Evolutionary conservation across 768 basidiomycete genomes (phyloP), one percentile per base, ranked within the genome.

Genomic region (Candolleomyces efflorescens): DNA sequence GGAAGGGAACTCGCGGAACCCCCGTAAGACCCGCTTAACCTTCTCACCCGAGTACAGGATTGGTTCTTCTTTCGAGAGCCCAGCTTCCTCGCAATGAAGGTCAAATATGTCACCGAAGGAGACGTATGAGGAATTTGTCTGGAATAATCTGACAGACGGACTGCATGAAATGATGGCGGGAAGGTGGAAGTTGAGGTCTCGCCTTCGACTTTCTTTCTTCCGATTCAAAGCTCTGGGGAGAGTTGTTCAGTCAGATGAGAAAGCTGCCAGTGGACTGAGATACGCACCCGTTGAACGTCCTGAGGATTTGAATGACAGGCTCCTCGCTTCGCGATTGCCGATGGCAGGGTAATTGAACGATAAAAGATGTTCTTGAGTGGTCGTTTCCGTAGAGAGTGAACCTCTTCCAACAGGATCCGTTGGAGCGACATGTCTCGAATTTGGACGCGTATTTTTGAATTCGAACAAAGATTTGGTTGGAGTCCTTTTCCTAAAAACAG

Each of bases 81-180:
- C 86, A 36, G 72, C 77, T 56, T 83, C 80, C 58, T 87, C 80
- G 68, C 93, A 95, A 68, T 92, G 89, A 18, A 89, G 83, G 68
- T 99, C 97, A 68, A 91, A 97, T 54, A 99, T 89, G 62, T 99
- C 97, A 41, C 91, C 91, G 38, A 99, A 76, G 0, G 88, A 87
- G 64, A 94, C 79, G 66, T 97, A 95, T 0, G 95, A 97, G 0
- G 89, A 83, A 69, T 98, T 96, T 55, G 87, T 91, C 69, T 97
- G 93, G 56, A 96, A 82, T 43, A 99, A 74, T 39, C 97, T 89
- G 44, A 94, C 80, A 56, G 75, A 83, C 0, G 92, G 89, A 51
- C 90, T 90, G 63, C 87, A 89, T 0, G 94, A 90, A 22, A 98
- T 78, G 7, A 90, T 86, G 0, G 88, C 84, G 1, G 97, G 97